Evolutionary conservation across 2,329 filamentous ascomycete species (phyloP), one percentile per base, ranked within the genome.

Genomic region (Colletotrichum sp.): DNA sequence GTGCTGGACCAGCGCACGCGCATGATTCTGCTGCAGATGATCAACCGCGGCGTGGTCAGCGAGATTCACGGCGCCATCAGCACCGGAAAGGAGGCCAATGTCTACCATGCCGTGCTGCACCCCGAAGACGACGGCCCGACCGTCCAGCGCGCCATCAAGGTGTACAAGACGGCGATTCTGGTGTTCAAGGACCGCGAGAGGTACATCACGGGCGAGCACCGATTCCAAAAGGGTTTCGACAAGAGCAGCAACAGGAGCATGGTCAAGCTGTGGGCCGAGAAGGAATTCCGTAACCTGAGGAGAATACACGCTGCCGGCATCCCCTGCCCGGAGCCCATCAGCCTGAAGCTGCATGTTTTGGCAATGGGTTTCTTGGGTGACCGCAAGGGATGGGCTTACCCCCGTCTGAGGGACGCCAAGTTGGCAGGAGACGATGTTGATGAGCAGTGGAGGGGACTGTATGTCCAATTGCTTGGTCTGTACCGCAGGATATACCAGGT

Each of bases 251-350:
- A 96, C 87, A 92, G 96, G 65, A 96, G 96, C 79, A 98, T 98
- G 96, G 96, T 99, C 79, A 98, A 98, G 85, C 89, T 98, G 28
- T 99, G 97, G 97, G 98, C 98, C 0, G 96, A 99, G 86, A 99
- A 99, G 86, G 97, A 99, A 86, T 98, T 98, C 87, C 92, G 97
- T 57, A 99, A 99, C 85, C 86, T 99, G 81, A 93, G 95, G 79
- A 91, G 97, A 72, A 93, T 99, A 77, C 89, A 98, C 84, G 88
- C 92, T 8, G 94, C 96, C 9, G 95, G 94, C 9, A 98, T 99
- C 71, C 94, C 96, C 8, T 98, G 94, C 79, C 97, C 97, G 0
- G 95, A 98, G 82, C 96, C 97, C 5, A 89, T 98, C 76, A 93
- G 94, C 80, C 92, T 99, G 66, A 96, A 96, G 81, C 90, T 96